Base-by-base conservation (phyloP, 768 basidiomycete genomes). In the Boletus bicolor region DNA sequence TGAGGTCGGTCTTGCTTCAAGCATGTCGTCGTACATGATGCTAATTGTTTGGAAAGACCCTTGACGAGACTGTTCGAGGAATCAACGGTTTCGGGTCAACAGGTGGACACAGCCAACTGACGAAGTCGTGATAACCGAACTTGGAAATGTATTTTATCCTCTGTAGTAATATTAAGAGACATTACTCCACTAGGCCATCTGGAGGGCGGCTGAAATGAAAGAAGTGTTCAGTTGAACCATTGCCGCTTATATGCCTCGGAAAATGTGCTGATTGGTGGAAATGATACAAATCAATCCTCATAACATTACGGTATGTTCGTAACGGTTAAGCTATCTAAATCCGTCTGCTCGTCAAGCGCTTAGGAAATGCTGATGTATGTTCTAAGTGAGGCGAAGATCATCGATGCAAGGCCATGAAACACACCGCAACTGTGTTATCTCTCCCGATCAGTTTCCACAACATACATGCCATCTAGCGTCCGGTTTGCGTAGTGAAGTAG, bases 61-160 rank as follows among this genome's bases (percentile, higher is more conserved):
- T 99, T 7, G 91, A 92, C 49, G 84, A 87, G 55, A 98, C 97
- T 0, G 65, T 82, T 32, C 85, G 97, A 39, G 96, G 97, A 19
- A 76, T 77, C 24, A 86, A 85, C 37, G 97, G 94, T 1, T 98
- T 97, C 62, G 97, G 97, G 0, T 98, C 95, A 5, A 98, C 96
- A 4, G 96, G 96, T 11, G 95, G 94, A 10, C 88, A 93, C 66
- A 73, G 58, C 8, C 67, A 75, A n/a, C 70, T 89, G 35, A 74
- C 34, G 17, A 54, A 21, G 14, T 42, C 58, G 17, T 62, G 53
- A n/a, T 36, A 26, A 26, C 32, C 4, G 14, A 0, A 11, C 32
- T 24, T 28, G n/a, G 6, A 19, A 19, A 12, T 38, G 37, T 56
- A 57, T 45, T 26, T 43, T 21, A 17, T 41, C n/a, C 14, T n/a